Evolutionary conservation across 2,329 filamentous ascomycete species (phyloP), one percentile per base, ranked within the genome.

Genomic region (Fusarium decemcellulare): DNA sequence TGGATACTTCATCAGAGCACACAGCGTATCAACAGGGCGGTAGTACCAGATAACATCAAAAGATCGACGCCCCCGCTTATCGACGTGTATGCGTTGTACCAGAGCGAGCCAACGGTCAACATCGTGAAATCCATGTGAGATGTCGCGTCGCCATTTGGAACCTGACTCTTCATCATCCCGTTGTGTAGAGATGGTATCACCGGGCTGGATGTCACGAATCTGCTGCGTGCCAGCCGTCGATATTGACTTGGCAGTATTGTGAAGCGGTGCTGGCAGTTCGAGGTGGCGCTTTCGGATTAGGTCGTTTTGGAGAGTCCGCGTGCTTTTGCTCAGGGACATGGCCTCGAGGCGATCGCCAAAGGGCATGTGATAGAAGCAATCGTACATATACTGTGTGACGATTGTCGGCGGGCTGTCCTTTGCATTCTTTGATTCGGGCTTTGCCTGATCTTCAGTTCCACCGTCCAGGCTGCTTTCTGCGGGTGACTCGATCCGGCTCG

Each of bases 41-140:
- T 95, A 95, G 0, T 96, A 81, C 93, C 93, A 96, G 1, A 92
- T 84, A 0, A 94, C 87, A 58, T 91, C 85, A 11, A 94, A 88
- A 2, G 81, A 80, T 0, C 76, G 78, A 15, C 65, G 68, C 0
- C 83, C 82, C 11, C 75, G 70, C 5, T 76, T 68, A 3, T 74
- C 73, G 1, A 76, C 55, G 9, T 85, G 80, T 0, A 91, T 79
- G 2, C 78, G 79, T 60, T 93, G 91, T 0, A 96, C 90, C 30
- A 92, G 88, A 0, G 88, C 91, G 73, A 92, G 91, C 91, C 92
- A 95, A 2, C 87, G 80, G n/a, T 85, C 77, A 16, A 85, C 81
- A 11, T 84, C 78, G 2, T 74, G 66, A 40, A 81, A 81, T 44
- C 82, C 81, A 16, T 81, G 77, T 2, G 84, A 80, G 0, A 79